Evolutionary conservation across 371 early-diverging fungal genomes (phyloP).

Genomic region (Mucor sp.): DNA sequence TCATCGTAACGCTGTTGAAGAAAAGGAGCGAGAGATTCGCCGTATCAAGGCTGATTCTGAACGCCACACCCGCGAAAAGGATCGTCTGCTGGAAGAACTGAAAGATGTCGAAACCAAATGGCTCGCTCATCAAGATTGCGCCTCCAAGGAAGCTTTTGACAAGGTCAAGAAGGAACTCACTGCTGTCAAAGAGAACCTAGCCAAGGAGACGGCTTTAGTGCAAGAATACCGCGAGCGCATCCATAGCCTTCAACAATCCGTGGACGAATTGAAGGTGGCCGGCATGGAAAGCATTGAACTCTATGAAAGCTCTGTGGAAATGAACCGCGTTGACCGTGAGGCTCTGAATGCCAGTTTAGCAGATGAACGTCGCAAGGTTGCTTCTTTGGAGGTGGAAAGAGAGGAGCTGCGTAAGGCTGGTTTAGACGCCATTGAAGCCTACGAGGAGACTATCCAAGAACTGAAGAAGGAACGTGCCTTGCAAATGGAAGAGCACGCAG

Average conservation of each 20-base stretch:
- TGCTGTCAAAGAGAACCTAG: conserved; percentile 32
- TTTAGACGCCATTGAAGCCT: conserved; percentile 27
- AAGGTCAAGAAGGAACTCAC: conserved; percentile 35
- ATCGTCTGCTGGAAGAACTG: conserved; percentile 38
- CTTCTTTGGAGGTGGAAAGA: conserved; percentile 17
- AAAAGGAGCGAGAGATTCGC: conserved; percentile 52
- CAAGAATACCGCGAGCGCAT: conserved; percentile 35
- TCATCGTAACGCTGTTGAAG: conserved; percentile 49
- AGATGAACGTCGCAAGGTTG: conserved; percentile 44
- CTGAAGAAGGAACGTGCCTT: conserved; percentile 34
- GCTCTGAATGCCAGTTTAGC: conserved; percentile 42
- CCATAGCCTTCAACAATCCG: conserved; percentile 34
- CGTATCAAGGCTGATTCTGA: conserved; percentile 44
- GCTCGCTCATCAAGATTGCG: conserved; percentile 42
- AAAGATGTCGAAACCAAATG: conserved; percentile 42
- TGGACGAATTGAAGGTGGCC: conserved; percentile 50
- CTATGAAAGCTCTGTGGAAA: conserved; percentile 53
- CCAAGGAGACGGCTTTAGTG: conserved; percentile 27
- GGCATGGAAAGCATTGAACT: conserved; percentile 60
- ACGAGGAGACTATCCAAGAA: conserved; percentile 34
- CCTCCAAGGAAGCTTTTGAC: conserved; percentile 35
- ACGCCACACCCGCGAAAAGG: conserved; percentile 43
- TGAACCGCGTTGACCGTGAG: conserved; percentile 54
- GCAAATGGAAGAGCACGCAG: conserved; percentile 22
- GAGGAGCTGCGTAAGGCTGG: conserved; percentile 27